Percentiles rank a stretch among this genome's conserved stretches.
Conservation (phyloP, 176 grass and related monocot genomes). For the Olyra latifolia region DNA sequence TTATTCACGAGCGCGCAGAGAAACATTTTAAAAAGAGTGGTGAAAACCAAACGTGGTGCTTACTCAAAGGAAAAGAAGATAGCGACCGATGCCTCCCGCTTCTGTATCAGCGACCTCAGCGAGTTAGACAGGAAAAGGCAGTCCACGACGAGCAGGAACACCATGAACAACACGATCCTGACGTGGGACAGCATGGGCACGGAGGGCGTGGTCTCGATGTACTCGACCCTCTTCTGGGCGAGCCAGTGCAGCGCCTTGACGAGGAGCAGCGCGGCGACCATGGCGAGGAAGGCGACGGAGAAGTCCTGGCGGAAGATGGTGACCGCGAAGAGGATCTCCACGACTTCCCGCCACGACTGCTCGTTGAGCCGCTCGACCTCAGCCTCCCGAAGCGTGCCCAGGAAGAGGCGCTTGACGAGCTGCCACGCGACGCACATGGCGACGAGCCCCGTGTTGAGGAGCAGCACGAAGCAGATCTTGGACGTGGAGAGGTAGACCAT, state of each 20-base stretch:
- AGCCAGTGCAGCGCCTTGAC: conserved; percentile 90
- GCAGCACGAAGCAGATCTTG: conserved; percentile 97
- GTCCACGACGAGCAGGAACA: conserved; percentile 68
- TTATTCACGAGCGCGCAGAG: not conserved
- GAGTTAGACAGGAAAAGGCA: conserved; percentile 76
- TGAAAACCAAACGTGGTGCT: conserved; percentile 29
- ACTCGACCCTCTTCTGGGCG: conserved; percentile 84
- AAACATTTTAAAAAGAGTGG: not conserved
- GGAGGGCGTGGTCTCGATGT: conserved; percentile 89
- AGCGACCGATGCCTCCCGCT: conserved; percentile 68
- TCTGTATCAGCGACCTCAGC: conserved; percentile 57
- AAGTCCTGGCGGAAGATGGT: conserved; percentile 99
- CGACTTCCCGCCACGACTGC: conserved; percentile 87
- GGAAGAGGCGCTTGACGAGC: conserved; percentile 82
- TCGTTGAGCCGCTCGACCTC: conserved; percentile 96
- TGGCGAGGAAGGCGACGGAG: conserved; percentile 80
- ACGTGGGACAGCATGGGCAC: conserved; percentile 73
- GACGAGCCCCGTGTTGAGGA: conserved; percentile 87
- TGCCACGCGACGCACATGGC: conserved; percentile 92
- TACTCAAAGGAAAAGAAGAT: conserved; percentile 99
- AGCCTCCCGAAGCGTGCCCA: conserved; percentile 83
- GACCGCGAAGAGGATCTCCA: conserved; percentile 93
- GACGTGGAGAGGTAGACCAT: conserved; percentile 94
- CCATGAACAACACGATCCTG: conserved; percentile 87
- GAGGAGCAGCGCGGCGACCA: conserved; percentile 77